A percentile compares a stretch with the other conserved stretches of the same genome.
These are phyloP conservation scores for Bipolaris sorokiniana DNA, from an alignment of 2,329 filamentous ascomycete genomes.

Conservation along the genomic window DNA sequence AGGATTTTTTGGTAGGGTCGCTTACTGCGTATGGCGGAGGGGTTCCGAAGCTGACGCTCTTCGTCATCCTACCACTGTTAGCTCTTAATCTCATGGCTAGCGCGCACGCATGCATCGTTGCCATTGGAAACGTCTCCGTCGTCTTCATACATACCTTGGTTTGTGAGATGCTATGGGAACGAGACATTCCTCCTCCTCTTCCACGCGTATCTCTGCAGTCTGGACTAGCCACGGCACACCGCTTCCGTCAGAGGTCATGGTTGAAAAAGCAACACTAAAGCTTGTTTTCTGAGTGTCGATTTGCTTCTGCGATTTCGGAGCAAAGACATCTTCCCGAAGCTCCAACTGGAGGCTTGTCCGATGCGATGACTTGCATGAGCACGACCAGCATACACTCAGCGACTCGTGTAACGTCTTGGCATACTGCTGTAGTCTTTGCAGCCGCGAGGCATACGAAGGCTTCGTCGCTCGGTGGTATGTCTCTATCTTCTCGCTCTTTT, in stretches of 20 bases:
- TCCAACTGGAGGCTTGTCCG: constrained; percentile 45
- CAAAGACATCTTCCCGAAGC: constrained; percentile 35
- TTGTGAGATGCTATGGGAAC: constrained; percentile 20
- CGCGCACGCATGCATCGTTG: neutral
- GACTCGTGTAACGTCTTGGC: constrained; percentile 42
- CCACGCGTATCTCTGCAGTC: constrained; percentile 43
- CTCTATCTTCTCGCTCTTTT: constrained; percentile 48
- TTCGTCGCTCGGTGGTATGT: constrained; percentile 43
- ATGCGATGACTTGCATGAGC: constrained; percentile 43
- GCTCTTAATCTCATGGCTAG: neutral
- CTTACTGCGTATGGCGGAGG: constrained; percentile 41
- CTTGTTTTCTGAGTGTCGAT: constrained; percentile 26
- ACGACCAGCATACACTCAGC: constrained; percentile 41
- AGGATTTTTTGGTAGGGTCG: constrained; percentile 24
- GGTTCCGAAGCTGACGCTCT: constrained; percentile 44
- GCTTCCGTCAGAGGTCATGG: constrained; percentile 14
- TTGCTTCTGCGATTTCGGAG: constrained; percentile 23
- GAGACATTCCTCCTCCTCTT: constrained; percentile 34
- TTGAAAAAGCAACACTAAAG: constrained; percentile 46
- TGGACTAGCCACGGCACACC: constrained; percentile 38
- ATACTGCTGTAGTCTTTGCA: constrained; percentile 45
- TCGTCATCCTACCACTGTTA: constrained; percentile 31
- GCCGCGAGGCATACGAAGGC: constrained; percentile 40
- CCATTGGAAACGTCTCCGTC: neutral
- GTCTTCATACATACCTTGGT: constrained; percentile 26